phyloP scores from a whole-genome alignment of 306 rosid genomes.

The Quercus aquifolioides region DNA sequence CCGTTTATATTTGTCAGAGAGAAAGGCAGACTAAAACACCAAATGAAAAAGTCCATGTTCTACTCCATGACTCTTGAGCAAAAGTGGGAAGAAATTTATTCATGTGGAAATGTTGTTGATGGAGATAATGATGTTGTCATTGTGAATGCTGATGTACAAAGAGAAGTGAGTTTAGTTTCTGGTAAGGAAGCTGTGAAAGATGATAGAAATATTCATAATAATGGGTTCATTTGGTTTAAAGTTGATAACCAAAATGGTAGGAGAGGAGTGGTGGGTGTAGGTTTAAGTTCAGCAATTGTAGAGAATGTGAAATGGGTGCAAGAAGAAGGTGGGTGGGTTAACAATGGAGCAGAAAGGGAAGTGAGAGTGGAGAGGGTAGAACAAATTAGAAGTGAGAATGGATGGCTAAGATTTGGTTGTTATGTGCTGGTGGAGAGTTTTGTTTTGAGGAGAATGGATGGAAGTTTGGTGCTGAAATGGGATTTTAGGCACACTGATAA shows the following conservation, averaged over 20 bases:
- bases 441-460: constrained; percentile 56
- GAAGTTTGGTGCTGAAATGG: constrained; percentile 44
- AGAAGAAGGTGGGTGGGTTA: constrained; percentile 72
- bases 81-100: constrained; percentile 75
- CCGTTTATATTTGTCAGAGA: constrained; percentile 76
- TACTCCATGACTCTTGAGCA: constrained; percentile 73
- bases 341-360: constrained; percentile 37
- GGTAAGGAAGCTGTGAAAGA: constrained; percentile 53
- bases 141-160: constrained; percentile 48
- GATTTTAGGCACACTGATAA: constrained; percentile 58
- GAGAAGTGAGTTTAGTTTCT: constrained; percentile 52
- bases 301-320: constrained; percentile 70
- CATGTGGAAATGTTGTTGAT: constrained; percentile 37
- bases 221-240: constrained; percentile 49
- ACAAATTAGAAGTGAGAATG: constrained; percentile 32
- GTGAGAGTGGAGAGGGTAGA: constrained; percentile 47
- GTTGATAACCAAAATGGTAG: constrained; percentile 23
- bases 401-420: constrained; percentile 58
- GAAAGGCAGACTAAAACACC: constrained; percentile 28
- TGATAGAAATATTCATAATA: constrained; percentile 21
- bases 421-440: constrained; percentile 70
- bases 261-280: constrained; percentile 34
- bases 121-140: constrained; percentile 29
- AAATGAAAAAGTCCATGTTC: constrained; percentile 59
- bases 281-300: constrained; percentile 55